These are phyloP conservation scores for Mortierella sp. DNA, from an alignment of 371 early-diverging fungal genomes.

Conservation along the genomic window DNA sequence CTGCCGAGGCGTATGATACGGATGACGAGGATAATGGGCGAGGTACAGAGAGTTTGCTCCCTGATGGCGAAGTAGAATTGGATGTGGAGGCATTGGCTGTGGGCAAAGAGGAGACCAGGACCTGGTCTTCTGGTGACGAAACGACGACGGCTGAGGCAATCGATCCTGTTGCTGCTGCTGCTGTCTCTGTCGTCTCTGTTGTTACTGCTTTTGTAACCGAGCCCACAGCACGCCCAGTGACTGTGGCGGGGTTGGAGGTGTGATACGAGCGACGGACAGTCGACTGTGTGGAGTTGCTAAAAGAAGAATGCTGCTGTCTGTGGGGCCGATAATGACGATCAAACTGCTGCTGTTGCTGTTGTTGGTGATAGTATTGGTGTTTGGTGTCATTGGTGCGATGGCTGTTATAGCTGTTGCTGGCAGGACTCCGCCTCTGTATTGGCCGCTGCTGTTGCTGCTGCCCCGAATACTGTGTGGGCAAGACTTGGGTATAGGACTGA, in stretches of 20 bases:
- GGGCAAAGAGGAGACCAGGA: too few species aligned
- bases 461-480: background rate
- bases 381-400: constrained; percentile 16
- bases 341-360: constrained; percentile 6
- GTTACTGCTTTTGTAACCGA: constrained; percentile 2
- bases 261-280: too few species aligned
- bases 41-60: background rate
- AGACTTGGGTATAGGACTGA: background rate
- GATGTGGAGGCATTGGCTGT: background rate
- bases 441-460: constrained; percentile 12
- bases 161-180: constrained; percentile 4
- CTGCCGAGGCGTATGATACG: background rate
- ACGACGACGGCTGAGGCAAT: background rate
- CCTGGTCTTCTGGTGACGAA: background rate
- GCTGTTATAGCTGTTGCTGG: constrained; percentile 8
- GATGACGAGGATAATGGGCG: background rate
- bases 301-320: too few species aligned
- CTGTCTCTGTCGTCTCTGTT: constrained; percentile 1
- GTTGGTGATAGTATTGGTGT: constrained; percentile 36
- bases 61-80: background rate
- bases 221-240: too few species aligned
- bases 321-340: too few species aligned
- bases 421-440: constrained; percentile 8
- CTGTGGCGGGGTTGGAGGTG: too few species aligned
- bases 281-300: too few species aligned